These are phyloP conservation scores for Colletotrichum chrysophilum DNA, from an alignment of 2,329 filamentous ascomycete genomes.

Conservation along the genomic window DNA sequence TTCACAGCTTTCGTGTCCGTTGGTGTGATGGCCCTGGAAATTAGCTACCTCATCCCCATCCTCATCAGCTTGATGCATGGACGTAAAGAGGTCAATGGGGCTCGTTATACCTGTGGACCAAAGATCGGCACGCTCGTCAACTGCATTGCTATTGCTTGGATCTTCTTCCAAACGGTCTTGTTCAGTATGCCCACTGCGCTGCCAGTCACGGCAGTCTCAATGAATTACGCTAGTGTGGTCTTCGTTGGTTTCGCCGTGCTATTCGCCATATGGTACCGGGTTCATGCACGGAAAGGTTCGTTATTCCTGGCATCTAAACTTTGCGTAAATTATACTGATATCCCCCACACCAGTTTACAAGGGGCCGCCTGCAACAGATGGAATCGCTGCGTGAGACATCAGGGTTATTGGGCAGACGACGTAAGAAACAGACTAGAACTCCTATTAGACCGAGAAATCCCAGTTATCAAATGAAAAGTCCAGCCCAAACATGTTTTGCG, in stretches of 20 bases:
- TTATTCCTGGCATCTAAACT: neutral
- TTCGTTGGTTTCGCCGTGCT: slow-evolving; percentile 69
- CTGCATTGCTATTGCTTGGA: slow-evolving; percentile 68
- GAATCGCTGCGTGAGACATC: neutral
- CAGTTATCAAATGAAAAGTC: neutral
- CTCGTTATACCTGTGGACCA: slow-evolving; percentile 63
- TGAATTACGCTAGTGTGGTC: slow-evolving; percentile 78
- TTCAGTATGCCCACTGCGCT: slow-evolving; percentile 74
- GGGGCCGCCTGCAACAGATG: neutral
- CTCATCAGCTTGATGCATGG: slow-evolving; percentile 66
- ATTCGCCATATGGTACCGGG: slow-evolving; percentile 66
- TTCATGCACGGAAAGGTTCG: neutral
- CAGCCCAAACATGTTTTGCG: neutral
- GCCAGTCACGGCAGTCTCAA: slow-evolving; percentile 60
- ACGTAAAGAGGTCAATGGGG: slow-evolving; percentile 62
- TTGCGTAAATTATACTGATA: neutral
- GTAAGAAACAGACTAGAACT: neutral
- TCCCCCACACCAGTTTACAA: neutral
- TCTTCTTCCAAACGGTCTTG: slow-evolving; percentile 69
- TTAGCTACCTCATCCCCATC: slow-evolving; percentile 72
- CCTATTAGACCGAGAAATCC: neutral
- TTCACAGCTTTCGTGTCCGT: slow-evolving; percentile 76
- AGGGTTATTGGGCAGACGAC: neutral
- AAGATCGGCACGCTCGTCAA: slow-evolving; percentile 66
- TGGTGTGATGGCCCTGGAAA: slow-evolving; percentile 72